Conservation (phyloP, 192 early-diverging fungal genomes). For the Coemansia sp. region DNA sequence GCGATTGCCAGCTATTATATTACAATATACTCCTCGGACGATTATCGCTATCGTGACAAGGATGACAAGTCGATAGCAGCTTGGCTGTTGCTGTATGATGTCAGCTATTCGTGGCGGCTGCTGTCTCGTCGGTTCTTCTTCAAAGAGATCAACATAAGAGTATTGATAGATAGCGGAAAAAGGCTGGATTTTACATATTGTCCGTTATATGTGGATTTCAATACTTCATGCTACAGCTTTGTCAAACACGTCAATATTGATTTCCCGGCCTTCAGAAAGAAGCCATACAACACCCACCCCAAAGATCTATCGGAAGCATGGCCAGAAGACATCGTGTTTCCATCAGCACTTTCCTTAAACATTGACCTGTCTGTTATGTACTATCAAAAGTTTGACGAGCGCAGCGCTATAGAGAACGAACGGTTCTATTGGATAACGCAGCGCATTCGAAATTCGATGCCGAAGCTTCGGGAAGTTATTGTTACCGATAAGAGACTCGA, state of each 20-base stretch:
- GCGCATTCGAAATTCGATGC: not conserved
- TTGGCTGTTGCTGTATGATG: not conserved
- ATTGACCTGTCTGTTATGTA: not conserved
- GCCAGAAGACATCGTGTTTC: not conserved
- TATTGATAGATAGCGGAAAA: too few species aligned
- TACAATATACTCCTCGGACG: too few species aligned
- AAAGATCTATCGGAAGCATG: not conserved
- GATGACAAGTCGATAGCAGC: too few species aligned
- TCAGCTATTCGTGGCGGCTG: too few species aligned
- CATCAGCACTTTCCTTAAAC: not conserved
- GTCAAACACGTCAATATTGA: not conserved
- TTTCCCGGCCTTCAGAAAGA: not conserved
- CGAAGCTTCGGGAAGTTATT: not conserved
- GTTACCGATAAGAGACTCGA: not conserved
- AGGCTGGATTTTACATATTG: not conserved
- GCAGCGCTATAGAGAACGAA: not conserved
- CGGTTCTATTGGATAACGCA: not conserved
- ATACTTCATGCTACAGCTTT: not conserved
- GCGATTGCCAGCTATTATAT: too few species aligned
- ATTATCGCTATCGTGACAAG: too few species aligned
- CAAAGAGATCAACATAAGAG: too few species aligned
- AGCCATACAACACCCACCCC: not conserved
- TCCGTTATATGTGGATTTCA: not conserved
- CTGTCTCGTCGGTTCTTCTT: too few species aligned
- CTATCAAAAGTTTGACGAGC: not conserved